phyloP scores from a whole-genome alignment of 768 basidiomycete genomes.

The Suillus alpinus region DNA sequence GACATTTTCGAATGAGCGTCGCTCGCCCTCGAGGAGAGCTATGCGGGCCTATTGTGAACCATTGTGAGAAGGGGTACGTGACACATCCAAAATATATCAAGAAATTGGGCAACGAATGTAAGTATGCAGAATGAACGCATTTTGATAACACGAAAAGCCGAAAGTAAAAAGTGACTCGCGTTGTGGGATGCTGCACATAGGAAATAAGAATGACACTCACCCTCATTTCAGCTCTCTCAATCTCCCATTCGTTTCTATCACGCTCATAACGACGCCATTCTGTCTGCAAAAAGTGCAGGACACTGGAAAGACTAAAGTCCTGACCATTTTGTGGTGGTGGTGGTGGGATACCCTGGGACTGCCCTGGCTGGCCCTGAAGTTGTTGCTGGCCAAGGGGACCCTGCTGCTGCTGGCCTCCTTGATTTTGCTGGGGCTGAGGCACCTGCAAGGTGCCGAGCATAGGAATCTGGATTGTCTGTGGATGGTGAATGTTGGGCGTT shows the following conservation, averaged over 20 bases:
- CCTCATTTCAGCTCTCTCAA: conserved; percentile 98
- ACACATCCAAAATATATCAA: conserved; percentile 26
- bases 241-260: conserved; percentile 99
- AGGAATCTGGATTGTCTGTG: conserved; percentile 50
- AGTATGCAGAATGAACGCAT: not conserved
- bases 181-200: not conserved
- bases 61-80: conserved; percentile 16
- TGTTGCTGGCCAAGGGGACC: conserved; percentile 31
- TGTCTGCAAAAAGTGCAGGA: conserved; percentile 95
- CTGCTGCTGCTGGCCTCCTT: conserved; percentile 57
- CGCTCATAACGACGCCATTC: conserved; percentile 98
- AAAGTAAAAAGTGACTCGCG: conserved; percentile 1
- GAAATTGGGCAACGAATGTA: conserved; percentile 1
- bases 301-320: conserved; percentile 90
- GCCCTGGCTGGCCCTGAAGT: conserved; percentile 51
- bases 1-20: conserved; percentile 95
- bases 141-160: not conserved
- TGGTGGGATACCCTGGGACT: conserved; percentile 59
- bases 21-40: conserved; percentile 94
- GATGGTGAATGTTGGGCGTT: conserved; percentile 34
- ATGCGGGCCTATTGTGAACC: conserved; percentile 74
- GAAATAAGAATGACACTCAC: conserved; percentile 45
- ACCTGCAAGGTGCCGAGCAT: conserved; percentile 75
- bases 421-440: conserved; percentile 46
- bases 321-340: conserved; percentile 85